Base-by-base conservation (phyloP, 108 stramenopile species). In the Fragilaria crotonensis region DNA sequence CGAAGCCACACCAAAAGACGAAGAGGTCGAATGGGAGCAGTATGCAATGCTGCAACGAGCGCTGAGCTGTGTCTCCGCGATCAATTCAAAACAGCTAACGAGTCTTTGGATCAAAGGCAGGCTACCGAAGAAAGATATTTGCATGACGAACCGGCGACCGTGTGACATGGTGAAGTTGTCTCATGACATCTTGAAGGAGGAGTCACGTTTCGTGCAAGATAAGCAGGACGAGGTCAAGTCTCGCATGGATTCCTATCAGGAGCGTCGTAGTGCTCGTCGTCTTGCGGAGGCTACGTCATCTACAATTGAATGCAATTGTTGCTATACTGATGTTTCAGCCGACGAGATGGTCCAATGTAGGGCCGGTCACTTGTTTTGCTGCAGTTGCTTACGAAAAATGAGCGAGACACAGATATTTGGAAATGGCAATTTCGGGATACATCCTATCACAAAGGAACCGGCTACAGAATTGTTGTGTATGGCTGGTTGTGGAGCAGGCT, bases 311-410 rank as follows among this genome's bases (percentile, higher is more conserved):
- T 94, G 93, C 58, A 45, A 57, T 5, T 90, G 89, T 63, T 94
- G 93, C 60, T 94, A 65, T 52, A 83, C 59, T 36, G 67, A 81
- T 4, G 72, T 81, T 25, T 61, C 78, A 17, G 70, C 83, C 59
- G 81, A 88, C 56, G 87, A 87, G 57, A 90, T 89, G 84, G 76
- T 87, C 0, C 54, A 68, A 29, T 94, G 93, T 63, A 61, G 71
- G 11, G 76, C 67, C 27, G 93, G 93, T 0, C 93, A 94, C 52
- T 65, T 94, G 41, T 90, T 90, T 71, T 94, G 93, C 57, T 59
- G 55, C 23, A 79, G 77, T 5, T 94, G 93, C 46, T 52, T 94
- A 5, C 51, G 70, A 36, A 55, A 60, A 45, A 84, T 80, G 56
- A 75, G 81, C 4, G 83, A 90, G 62, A 73, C 72, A n/a, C 68